Evolutionary conservation across 139 green algal species (phyloP).

Genomic region (Desmodesmus armatus): DNA sequence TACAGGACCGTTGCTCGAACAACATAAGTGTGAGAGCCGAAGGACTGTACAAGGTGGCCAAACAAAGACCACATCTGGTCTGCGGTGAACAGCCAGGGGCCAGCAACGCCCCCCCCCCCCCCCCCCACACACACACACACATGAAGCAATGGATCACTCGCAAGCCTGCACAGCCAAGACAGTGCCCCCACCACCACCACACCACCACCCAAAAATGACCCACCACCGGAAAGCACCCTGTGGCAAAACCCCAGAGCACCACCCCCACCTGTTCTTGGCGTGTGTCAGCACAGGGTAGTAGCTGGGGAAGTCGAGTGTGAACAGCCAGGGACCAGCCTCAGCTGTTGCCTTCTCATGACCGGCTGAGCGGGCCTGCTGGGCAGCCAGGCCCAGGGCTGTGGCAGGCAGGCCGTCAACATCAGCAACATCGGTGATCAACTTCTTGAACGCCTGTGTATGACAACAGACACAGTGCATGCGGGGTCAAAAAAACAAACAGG

Average conservation of each 20-base stretch:
- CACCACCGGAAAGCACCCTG: neutral
- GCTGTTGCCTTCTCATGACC: constrained; percentile 85
- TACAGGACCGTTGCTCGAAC: no score
- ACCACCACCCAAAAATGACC: neutral
- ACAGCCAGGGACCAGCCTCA: constrained; percentile 90
- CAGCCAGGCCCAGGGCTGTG: constrained; percentile 77
- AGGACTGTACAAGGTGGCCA: no score
- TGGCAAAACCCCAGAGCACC: neutral
- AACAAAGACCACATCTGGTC: neutral
- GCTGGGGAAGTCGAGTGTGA: constrained; percentile 95
- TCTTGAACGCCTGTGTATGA: constrained; percentile 78
- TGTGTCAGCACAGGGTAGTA: constrained; percentile 90
- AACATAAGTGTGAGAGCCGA: no score
- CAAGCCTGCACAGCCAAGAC: neutral
- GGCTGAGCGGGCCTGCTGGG: constrained; percentile 54
- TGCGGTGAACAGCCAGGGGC: neutral
- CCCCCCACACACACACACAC: no score
- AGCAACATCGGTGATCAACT: constrained; percentile 82
- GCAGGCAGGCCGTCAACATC: constrained; percentile 87
- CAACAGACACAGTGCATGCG: neutral
- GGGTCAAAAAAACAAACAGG: no score
- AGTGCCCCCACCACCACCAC: neutral
- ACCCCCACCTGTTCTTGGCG: constrained; percentile 83
- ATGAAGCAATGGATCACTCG: no score
- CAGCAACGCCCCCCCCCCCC: neutral